Conservation (phyloP, 2,329 filamentous ascomycete species). For the Neopestalotiopsis sp. region DNA sequence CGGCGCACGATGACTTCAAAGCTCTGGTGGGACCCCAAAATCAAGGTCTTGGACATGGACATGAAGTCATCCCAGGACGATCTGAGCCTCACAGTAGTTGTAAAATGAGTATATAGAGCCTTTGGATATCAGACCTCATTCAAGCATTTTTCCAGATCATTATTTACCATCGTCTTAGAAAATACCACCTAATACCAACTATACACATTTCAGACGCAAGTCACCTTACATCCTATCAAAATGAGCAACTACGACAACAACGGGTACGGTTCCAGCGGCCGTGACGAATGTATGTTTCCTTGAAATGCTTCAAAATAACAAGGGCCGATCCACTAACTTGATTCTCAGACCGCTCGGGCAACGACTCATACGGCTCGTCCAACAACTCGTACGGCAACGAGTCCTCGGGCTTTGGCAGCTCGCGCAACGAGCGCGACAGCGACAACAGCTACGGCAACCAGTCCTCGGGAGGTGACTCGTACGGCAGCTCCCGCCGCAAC, state of each 20-base stretch:
- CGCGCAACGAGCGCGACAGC: not conserved
- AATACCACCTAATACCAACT: not conserved
- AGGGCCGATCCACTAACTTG: not conserved
- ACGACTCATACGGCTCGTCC: constrained; percentile 12
- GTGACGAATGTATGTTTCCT: constrained; percentile 9
- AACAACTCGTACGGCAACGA: constrained; percentile 14
- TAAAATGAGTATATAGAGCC: not conserved
- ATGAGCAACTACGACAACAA: constrained; percentile 18
- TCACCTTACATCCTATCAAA: not conserved
- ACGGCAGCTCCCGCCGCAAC: not conserved
- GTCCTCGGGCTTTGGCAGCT: not conserved
- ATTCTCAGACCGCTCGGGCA: constrained; percentile 2
- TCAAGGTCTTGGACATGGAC: not conserved
- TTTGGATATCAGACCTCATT: not conserved
- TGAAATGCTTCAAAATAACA: not conserved
- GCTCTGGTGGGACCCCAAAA: not conserved
- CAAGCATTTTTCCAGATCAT: not conserved
- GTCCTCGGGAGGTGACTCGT: not conserved
- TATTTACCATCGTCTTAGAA: not conserved
- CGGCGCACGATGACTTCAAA: constrained; percentile 14
- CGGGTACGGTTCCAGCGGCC: not conserved
- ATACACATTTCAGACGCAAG: not conserved
- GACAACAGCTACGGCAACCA: constrained; percentile 4
- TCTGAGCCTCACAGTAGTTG: not conserved
- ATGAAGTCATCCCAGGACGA: constrained; percentile 9